Evolutionary conservation across 2,329 filamentous ascomycete species (phyloP), one percentile per base, ranked within the genome.

Genomic region (Trichoderma sp.): DNA sequence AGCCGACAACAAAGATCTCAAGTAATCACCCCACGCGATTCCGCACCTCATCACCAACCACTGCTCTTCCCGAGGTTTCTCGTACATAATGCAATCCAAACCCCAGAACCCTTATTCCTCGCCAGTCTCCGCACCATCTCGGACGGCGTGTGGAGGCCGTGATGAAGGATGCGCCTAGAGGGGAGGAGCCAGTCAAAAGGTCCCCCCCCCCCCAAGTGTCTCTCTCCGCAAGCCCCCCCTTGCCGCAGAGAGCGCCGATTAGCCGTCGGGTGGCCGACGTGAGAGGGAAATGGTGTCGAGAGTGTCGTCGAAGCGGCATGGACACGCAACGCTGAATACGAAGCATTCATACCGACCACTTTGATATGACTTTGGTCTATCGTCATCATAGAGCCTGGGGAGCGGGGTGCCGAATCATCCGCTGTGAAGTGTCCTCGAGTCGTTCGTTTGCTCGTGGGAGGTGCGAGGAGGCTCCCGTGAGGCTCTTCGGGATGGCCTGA

Each of bases 141-240:
- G n/a, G 5, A 50, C 61, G 51, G 7, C 19, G 14, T 63, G 61
- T 63, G 52, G 61, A 63, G 41, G 28, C 61, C 28, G 44, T 56
- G 52, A 63, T 43, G 30, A 63, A 56, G 44, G 30, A 47, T 63
- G 61, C 51, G 61, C 51, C 26, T 51, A 52, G 39, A 48, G 5
- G 54, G n/a, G 61, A 56, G 52, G 61, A 56, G 61, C 19, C 47
- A 41, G 24, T n/a, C 26, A 63, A 63, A 63, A 63, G 55, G 61
- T 63, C 47, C 30, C 30, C 60, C 61, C 47, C 30, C 30, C 60
- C 61, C 61, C 44, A 63, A 63, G 39, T 34, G 30, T 34, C 51
- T 14, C 51, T 63, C 61, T 56, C 61, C 52, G 51, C 50, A 56
- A 15, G 34, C 34, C 34, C 34, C 47, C 48, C 51, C 61, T 55